Evolutionary conservation across 2,329 filamentous ascomycete species (phyloP).

Genomic region (Aspergillus cejpii): DNA sequence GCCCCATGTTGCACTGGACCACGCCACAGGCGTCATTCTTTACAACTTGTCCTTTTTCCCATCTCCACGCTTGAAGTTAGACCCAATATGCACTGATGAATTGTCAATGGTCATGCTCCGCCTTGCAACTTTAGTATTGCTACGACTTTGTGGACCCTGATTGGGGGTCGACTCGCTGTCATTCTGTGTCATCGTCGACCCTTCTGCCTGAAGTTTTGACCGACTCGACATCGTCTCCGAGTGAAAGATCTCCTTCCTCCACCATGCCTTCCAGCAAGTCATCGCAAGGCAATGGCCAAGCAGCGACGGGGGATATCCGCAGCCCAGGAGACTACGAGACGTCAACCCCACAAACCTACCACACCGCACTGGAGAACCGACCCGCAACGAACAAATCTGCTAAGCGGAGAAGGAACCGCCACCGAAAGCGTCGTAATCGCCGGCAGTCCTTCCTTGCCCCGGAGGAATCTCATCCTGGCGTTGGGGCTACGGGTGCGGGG

Average conservation of each 20-base stretch:
- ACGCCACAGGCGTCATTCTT: slow-evolving; percentile 13
- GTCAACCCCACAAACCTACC: slow-evolving; percentile 12
- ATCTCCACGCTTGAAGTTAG: not conserved
- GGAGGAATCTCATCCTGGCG: slow-evolving; percentile 47
- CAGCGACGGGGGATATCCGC: slow-evolving; percentile 1
- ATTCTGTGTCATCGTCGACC: not conserved
- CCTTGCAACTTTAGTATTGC: slow-evolving; percentile 1
- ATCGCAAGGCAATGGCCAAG: slow-evolving; percentile 7
- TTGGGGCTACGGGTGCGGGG: slow-evolving; percentile 44
- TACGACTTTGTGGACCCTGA: slow-evolving; percentile 6
- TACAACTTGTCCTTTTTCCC: slow-evolving; percentile 1
- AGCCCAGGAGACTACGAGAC: slow-evolving; percentile 5
- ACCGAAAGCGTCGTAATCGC: slow-evolving; percentile 70
- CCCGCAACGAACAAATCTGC: slow-evolving; percentile 20
- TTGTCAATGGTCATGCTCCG: slow-evolving; percentile 14
- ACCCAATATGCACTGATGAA: slow-evolving; percentile 5
- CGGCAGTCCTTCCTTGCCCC: slow-evolving; percentile 72
- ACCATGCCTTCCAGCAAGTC: slow-evolving; percentile 11
- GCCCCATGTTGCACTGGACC: slow-evolving; percentile 15
- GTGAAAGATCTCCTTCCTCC: not conserved
- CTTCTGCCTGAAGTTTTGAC: not conserved
- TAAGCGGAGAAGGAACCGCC: slow-evolving; percentile 60
- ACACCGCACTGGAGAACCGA: slow-evolving; percentile 18
- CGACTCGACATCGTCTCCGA: not conserved
- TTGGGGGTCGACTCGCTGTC: slow-evolving; percentile 1